Base-by-base conservation (phyloP, 768 basidiomycete species). In the Termitomyces sp. region DNA sequence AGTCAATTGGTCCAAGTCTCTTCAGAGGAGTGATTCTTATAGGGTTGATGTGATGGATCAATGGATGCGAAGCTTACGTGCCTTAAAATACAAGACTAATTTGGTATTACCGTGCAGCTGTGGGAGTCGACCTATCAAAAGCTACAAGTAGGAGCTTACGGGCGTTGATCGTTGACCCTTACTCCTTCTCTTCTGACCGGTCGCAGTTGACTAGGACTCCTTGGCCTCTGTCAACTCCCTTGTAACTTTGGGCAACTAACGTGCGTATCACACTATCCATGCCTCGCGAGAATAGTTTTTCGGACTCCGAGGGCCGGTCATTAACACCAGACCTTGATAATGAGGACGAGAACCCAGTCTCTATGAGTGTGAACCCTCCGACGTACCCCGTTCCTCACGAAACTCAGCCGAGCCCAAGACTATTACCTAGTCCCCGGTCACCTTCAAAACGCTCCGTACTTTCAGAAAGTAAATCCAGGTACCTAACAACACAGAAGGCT, bases 211-310 rank as follows among this genome's bases (percentile, higher is more conserved):
- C 40, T n/a, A n/a, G 7, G 26, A 26, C 50, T 41, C 4, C 38
- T 12, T 37, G 38, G 32, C 26, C 44, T 45, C 32, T 21, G 19
- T 34, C 12, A 34, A 34, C 12, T 34, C 12, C 42, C 32, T 34
- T 24, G 19, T n/a, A 26, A 9, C 7, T 32, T n/a, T 15, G 24
- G 54, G 35, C 32, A 32, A 32, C 9, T 10, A 32, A 14, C 21
- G 32, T 49, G 34, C 24, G 15, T 19, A 21, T 42, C 62, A 56
- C 40, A 54, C 30, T 54, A 58, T n/a, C 28, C 32, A 84, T 86
- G 84, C 81, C 84, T 45, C 76, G 84, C 53, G 82, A 84, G 64
- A 85, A 86, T 69, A 85, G 83, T 67, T 77, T 85, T 70, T 76
- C 74, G 60, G 85, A 87, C 66, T 82, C 81, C 35, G 83, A 83